These are phyloP conservation scores for Elsinoe australis DNA, from an alignment of 2,329 filamentous ascomycete species.

Conservation along the genomic window DNA sequence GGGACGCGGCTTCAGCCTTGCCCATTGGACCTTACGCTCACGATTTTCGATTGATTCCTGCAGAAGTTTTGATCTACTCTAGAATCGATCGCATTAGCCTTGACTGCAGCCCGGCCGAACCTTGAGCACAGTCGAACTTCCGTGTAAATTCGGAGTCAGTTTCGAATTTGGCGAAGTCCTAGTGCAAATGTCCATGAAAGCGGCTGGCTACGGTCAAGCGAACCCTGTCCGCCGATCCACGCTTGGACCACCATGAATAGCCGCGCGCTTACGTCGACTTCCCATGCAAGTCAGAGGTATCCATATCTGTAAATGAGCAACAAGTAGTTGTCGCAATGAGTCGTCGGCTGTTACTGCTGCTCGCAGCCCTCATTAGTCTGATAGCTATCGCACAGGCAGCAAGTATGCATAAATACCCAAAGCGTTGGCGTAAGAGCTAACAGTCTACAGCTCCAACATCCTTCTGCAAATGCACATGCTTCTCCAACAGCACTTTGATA, in stretches of 20 bases:
- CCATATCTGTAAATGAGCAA: no score
- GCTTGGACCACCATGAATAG: no score
- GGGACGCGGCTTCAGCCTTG: constrained; percentile 17
- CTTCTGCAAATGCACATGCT: constrained; percentile 67
- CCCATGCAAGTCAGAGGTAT: background rate
- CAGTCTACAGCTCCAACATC: constrained; percentile 45
- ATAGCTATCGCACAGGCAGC: constrained; percentile 14
- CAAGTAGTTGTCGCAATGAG: constrained; percentile 11
- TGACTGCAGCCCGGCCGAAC: no score
- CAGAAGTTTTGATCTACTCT: background rate
- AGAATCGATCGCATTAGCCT: no score
- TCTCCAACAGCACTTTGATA: constrained; percentile 60
- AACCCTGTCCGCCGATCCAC: no score
- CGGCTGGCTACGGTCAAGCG: background rate
- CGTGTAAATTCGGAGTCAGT: no score
- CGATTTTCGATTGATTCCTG: background rate
- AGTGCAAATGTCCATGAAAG: background rate
- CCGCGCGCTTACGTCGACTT: background rate
- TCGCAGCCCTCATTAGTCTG: constrained; percentile 15
- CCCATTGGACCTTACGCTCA: constrained; percentile 1
- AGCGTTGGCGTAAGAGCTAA: no score
- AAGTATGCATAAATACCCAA: no score
- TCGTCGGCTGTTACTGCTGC: constrained; percentile 15
- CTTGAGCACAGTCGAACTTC: no score
- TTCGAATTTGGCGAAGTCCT: no score